Evolutionary conservation across 331 rosid genomes (phyloP).

Genomic region (Phaseolus coccineus): DNA sequence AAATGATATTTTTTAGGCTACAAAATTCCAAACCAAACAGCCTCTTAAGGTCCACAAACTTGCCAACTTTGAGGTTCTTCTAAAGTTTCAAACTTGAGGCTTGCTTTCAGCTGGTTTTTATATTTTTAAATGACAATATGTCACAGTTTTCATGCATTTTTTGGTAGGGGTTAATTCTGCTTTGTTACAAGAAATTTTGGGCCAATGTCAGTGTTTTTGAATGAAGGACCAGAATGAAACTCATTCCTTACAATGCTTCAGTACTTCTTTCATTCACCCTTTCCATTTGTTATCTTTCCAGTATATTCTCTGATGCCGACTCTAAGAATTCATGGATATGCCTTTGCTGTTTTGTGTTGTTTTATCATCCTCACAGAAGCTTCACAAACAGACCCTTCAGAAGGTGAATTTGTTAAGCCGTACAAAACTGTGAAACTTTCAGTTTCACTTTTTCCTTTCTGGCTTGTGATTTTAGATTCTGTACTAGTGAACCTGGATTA

Average conservation of each 20-base stretch:
- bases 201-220: background rate
- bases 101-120: slow-evolving; percentile 20
- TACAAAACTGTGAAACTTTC: slow-evolving; percentile 4
- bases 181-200: slow-evolving; percentile 1
- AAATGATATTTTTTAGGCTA: no score
- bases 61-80: no score
- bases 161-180: background rate
- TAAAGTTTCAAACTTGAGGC: background rate
- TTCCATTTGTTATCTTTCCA: slow-evolving; percentile 32
- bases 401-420: slow-evolving; percentile 51
- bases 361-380: slow-evolving; percentile 44
- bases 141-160: background rate
- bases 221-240: slow-evolving; percentile 5
- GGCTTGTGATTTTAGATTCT: slow-evolving; percentile 13
- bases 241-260: slow-evolving; percentile 17
- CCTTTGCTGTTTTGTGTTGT: slow-evolving; percentile 47
- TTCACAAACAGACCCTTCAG: slow-evolving; percentile 66
- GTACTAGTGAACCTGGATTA: slow-evolving; percentile 1
- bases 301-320: slow-evolving; percentile 53
- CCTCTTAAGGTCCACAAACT: no score
- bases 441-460: slow-evolving; percentile 30
- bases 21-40: no score
- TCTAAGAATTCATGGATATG: slow-evolving; percentile 50
- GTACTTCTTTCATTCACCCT: background rate
- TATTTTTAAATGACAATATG: slow-evolving; percentile 10